Base-by-base conservation (phyloP, 176 grass and related monocot species). In the Oryza meyeriana region DNA sequence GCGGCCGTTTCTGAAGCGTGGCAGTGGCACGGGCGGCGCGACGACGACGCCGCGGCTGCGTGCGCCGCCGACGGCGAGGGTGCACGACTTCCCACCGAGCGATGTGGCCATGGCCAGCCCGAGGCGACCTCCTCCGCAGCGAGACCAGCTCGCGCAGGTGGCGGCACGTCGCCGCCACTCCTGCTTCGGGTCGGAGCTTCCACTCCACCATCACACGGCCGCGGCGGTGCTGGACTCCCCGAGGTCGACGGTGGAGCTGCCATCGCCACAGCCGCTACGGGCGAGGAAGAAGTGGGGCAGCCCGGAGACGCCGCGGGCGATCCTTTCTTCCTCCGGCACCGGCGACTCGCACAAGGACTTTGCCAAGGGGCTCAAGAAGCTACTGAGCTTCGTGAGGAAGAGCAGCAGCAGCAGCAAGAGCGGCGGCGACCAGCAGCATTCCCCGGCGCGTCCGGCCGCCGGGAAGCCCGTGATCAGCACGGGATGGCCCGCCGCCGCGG, bases 341-440 rank as follows among this genome's bases (percentile, higher is more conserved):
- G 50, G 50, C 18, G 50, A 91, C 65, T 82, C 84, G 65, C 84
- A 76, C 36, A 85, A 81, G 69, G 92, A 92, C 55, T 72, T 83
- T 26, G 83, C 78, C 16, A 85, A 88, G 76, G 84, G 87, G 32
- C 80, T 92, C 30, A 85, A 61, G 70, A 92, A 85, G 79, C 74
- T 92, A 75, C 75, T 94, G 27, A 89, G 73, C 77, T 90, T 83
- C 80, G 82, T 89, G 71, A 81, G 65, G 85, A 92, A 85, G 44
- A 69, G 80, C 10, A 74, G 70, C 45, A 48, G 45, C 48, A 78
- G 69, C 52, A 59, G 55, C 50, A 79, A 34, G 26, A 69, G 52
- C 79, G 10, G n/a, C 7, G 75, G 1, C 35, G 18, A 67, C 12
- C 27, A 14, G 6, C 71, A 5, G 81, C 25, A 45, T 8, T 4